Conservation (phyloP, 176 grass and related monocot genomes). For the Bothriochloa decipiens region DNA sequence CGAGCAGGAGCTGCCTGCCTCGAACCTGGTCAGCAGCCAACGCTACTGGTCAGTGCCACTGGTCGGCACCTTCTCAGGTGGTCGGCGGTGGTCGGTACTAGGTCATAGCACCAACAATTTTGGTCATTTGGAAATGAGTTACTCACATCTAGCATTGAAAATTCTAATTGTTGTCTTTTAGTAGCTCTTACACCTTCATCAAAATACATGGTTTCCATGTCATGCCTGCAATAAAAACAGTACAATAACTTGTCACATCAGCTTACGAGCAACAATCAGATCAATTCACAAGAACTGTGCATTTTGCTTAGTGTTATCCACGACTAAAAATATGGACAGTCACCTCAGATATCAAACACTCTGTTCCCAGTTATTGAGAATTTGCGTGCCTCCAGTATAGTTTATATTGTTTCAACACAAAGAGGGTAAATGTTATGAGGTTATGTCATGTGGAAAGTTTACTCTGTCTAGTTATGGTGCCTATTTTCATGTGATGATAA, state of each 20-base stretch:
- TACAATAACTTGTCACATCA: not conserved
- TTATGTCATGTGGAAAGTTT: too few species aligned
- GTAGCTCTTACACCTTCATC: constrained; percentile 82
- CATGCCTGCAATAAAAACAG: constrained; percentile 63
- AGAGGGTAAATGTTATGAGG: too few species aligned
- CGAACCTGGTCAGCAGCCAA: too few species aligned
- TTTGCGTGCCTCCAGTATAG: not conserved
- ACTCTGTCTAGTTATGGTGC: too few species aligned
- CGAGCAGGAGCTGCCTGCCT: too few species aligned
- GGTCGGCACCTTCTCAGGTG: too few species aligned
- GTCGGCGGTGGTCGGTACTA: too few species aligned
- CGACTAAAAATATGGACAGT: not conserved
- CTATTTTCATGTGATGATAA: too few species aligned
- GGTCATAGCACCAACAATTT: too few species aligned
- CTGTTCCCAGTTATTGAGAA: not conserved
- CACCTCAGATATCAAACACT: constrained; percentile 11
- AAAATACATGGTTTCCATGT: constrained; percentile 84
- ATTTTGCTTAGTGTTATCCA: not conserved
- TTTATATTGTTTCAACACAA: constrained; percentile 2
- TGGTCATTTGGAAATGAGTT: constrained; percentile 6
- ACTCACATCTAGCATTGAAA: constrained; percentile 76
- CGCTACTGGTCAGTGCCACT: too few species aligned
- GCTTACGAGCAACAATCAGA: not conserved
- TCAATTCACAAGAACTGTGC: not conserved
- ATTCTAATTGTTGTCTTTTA: constrained; percentile 75